phyloP scores from a whole-genome alignment of 2,329 filamentous ascomycete species.

The Colletotrichum neosansevieriae region DNA sequence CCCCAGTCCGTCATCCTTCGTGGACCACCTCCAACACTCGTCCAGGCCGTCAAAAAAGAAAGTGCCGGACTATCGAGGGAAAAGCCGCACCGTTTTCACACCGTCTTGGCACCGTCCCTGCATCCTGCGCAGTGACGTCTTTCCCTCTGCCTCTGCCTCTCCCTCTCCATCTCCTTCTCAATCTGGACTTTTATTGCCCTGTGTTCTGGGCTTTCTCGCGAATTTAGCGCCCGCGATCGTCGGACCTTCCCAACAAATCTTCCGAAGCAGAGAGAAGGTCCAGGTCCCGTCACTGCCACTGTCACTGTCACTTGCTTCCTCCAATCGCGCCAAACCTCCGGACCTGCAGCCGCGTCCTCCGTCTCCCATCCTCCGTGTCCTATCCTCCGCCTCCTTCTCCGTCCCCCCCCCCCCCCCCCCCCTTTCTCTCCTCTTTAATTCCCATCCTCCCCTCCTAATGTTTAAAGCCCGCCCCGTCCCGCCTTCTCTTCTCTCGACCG shows the following conservation, averaged over 20 bases:
- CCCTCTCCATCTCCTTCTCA: no score
- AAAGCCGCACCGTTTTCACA: constrained; percentile 18
- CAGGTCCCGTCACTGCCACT: neutral
- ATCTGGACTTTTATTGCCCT: no score
- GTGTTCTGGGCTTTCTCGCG: no score
- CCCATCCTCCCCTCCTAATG: constrained; percentile 15
- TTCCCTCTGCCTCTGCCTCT: neutral
- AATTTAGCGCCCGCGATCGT: constrained; percentile 13
- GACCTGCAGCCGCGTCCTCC: no score
- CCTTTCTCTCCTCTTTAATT: neutral
- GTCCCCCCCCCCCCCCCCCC: neutral
- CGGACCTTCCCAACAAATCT: constrained; percentile 40
- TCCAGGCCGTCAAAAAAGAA: constrained; percentile 1
- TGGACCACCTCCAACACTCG: neutral
- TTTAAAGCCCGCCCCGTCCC: constrained; percentile 32
- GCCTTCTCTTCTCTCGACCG: constrained; percentile 23
- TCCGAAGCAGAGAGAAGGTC: constrained; percentile 18
- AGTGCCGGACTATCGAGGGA: constrained; percentile 13
- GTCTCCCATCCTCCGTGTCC: constrained; percentile 4
- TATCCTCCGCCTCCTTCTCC: neutral
- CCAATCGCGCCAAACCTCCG: no score
- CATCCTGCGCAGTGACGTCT: constrained; percentile 27
- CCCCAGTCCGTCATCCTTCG: neutral
- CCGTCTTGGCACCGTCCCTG: constrained; percentile 22
- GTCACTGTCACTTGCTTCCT: no score